Evolutionary conservation across 164 flowering plant genomes (phyloP).

Genomic region (Nelumbo lutea): DNA sequence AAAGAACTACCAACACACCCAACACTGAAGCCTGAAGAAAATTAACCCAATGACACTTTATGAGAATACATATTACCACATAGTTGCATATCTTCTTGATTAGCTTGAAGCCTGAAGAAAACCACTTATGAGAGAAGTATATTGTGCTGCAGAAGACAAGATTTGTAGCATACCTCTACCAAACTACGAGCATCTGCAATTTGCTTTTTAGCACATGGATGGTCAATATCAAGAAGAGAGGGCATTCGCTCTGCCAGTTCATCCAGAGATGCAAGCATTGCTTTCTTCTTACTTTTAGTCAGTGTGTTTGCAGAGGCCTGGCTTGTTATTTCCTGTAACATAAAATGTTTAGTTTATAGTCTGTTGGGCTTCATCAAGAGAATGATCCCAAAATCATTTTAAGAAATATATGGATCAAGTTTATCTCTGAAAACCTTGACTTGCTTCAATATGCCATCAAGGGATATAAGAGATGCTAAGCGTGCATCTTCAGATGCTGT

Average conservation of each 20-base stretch:
- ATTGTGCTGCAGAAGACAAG: background rate
- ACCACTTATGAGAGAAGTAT: background rate
- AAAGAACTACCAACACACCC: background rate
- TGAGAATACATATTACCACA: background rate
- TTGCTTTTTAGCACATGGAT: slow-evolving; percentile 87
- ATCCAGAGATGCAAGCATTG: slow-evolving; percentile 67
- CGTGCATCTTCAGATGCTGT: slow-evolving; percentile 97
- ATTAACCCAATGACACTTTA: background rate
- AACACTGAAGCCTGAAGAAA: background rate
- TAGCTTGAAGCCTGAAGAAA: background rate
- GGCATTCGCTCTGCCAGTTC: slow-evolving; percentile 86
- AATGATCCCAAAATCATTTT: background rate
- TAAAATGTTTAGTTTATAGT: background rate
- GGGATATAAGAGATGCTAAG: slow-evolving; percentile 91
- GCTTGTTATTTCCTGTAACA: slow-evolving; percentile 62
- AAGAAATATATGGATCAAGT: background rate
- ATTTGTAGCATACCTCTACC: slow-evolving; percentile 50
- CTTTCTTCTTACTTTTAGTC: slow-evolving; percentile 66
- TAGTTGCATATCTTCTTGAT: background rate
- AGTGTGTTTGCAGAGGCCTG: slow-evolving; percentile 58
- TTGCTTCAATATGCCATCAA: slow-evolving; percentile 89
- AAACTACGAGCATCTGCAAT: slow-evolving; percentile 70
- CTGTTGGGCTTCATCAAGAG: background rate
- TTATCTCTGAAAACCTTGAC: slow-evolving; percentile 58
- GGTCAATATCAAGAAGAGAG: slow-evolving; percentile 93